Base-by-base conservation (phyloP, 83 land plant species). In the Picea abies region DNA sequence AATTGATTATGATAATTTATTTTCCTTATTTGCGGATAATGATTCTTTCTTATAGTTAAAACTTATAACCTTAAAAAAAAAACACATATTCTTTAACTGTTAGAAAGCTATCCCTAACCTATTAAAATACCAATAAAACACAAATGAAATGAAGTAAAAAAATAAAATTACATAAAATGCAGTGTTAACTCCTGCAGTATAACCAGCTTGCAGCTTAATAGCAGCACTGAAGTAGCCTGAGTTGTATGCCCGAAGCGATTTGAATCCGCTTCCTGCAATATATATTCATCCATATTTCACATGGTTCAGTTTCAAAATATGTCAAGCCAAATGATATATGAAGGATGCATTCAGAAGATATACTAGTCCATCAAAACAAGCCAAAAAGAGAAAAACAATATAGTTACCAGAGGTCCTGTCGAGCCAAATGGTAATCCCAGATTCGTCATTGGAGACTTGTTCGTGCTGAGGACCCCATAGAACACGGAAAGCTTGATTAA, bases 161-260 rank as follows among this genome's bases (percentile, higher is more conserved):
- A 0, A 15, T n/a, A 15, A 9, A 77, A 20, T 89, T 70, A 96
- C 98, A 85, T 94, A 96, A 84, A 96, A 90, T 32, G 95, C 90
- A 37, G 97, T 94, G 67, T 90, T 96, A 6, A 91, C 92, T 79
- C 98, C 98, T 5, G 98, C 98, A 82, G 98, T 91, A 79, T 96
- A 91, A 52, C 93, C 92, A 47, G 92, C 80, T 44, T 96, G 98
- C 39, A 96, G 92, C 82, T 96, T 96, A 68, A 96, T 91, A 26
- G 93, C 80, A 25, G 91, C 90, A 32, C 91, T 89, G 80, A 94
- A 94, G 88, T 91, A 93, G 17, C 98, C 98, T 2, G 85, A 86
- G 12, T 81, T 78, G 67, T 85, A 93, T 1, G 87, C 62, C 6
- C 81, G 58, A 58, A 72, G 84, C 4, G 98, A 96, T 82, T 90